Conservation (phyloP, 371 early-diverging fungal species). For the Aphelidium insulamus region DNA sequence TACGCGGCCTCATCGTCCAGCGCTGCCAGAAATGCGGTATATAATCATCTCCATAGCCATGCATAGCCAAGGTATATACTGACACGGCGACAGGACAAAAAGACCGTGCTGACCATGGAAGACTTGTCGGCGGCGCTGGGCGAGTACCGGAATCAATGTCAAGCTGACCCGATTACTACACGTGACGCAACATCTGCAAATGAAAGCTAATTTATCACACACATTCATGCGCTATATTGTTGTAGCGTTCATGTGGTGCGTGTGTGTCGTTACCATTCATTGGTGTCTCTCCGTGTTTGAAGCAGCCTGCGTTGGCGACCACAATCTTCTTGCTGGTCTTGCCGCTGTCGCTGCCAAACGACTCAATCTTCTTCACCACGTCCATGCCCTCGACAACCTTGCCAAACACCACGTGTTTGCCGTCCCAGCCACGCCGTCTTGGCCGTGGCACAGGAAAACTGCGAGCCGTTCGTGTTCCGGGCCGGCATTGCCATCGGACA, state of each 20-base stretch:
- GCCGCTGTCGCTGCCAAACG: conserved; percentile 17
- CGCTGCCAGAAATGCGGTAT: conserved; percentile 2
- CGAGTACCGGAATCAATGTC: conserved; percentile 78
- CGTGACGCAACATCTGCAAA: too few species aligned
- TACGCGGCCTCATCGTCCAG: too few species aligned
- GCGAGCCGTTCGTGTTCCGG: conserved; percentile 86
- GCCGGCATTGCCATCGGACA: conserved; percentile 98
- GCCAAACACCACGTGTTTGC: conserved; percentile 99
- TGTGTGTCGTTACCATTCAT: conserved; percentile 5
- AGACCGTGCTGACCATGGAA: conserved; percentile 73
- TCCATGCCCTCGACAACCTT: conserved; percentile 54
- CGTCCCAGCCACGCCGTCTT: conserved; percentile 78
- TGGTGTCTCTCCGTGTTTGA: conserved; percentile 2
- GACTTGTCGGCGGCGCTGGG: conserved; percentile 70
- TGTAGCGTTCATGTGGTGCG: conserved; percentile 4
- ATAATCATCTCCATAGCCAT: conserved; percentile 2
- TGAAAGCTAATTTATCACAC: too few species aligned
- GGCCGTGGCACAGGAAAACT: conserved; percentile 92
- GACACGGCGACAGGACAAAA: conserved; percentile 28
- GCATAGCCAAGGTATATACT: not conserved
- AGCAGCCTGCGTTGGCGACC: conserved; percentile 3
- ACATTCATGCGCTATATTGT: too few species aligned
- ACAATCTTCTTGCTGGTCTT: conserved; percentile 6
- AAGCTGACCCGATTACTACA: conserved; percentile 83
- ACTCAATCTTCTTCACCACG: conserved; percentile 57